Percentiles rank a stretch among this genome's conserved stretches.
phyloP scores from a whole-genome alignment of 2,329 filamentous ascomycete genomes.

The Hypoxylon sp. region DNA sequence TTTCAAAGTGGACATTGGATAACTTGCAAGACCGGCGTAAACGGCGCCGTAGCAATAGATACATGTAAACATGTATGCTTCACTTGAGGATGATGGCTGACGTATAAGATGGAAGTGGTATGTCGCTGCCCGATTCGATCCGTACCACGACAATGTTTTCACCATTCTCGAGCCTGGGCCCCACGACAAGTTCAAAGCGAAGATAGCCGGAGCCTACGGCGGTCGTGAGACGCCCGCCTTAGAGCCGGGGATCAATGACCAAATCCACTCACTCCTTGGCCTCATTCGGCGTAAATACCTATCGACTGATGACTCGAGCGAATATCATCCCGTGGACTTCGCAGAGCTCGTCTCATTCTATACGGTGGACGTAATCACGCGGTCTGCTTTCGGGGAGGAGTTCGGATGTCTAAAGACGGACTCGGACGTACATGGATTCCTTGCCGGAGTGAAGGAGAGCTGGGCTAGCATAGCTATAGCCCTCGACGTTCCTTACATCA shows the following conservation, averaged over 20 bases:
- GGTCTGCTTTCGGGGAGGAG: slow-evolving; percentile 44
- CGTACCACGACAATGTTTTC: slow-evolving; percentile 38
- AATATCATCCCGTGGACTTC: slow-evolving; percentile 31
- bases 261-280: slow-evolving; percentile 30
- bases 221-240: slow-evolving; percentile 41
- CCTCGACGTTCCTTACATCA: slow-evolving; percentile 44
- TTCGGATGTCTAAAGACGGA: slow-evolving; percentile 46
- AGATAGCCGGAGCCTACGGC: slow-evolving; percentile 39
- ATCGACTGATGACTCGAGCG: not conserved
- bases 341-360: slow-evolving; percentile 32
- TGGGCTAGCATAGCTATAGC: slow-evolving; percentile 37
- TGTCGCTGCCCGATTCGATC: slow-evolving; percentile 35
- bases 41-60: not conserved
- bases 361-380: slow-evolving; percentile 48
- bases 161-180: slow-evolving; percentile 22
- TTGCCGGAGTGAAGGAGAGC: slow-evolving; percentile 27
- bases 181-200: slow-evolving; percentile 44
- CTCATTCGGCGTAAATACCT: slow-evolving; percentile 42
- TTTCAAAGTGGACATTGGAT: not conserved
- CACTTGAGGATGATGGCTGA: not conserved
- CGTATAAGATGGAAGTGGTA: slow-evolving; percentile 34
- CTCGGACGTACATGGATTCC: slow-evolving; percentile 43
- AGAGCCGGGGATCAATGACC: slow-evolving; percentile 37
- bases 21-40: not conserved
- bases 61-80: not conserved